Conservation (phyloP, 495 filamentous ascomycete species). For the Penicillium roqueforti region DNA sequence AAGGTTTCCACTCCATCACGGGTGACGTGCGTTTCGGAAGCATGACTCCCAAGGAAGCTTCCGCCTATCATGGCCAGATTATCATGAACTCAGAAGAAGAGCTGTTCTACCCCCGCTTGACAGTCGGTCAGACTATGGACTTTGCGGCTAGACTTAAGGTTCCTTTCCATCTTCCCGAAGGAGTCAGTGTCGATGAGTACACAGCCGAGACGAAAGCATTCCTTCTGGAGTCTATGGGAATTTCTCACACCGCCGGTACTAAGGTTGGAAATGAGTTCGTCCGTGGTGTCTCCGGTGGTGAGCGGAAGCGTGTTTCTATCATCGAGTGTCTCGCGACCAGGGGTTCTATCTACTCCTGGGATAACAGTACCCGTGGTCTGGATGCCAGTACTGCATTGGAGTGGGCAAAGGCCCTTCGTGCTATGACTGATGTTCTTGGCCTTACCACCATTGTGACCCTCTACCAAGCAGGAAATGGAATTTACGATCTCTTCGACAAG, state of each 20-base stretch:
- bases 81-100: conserved; percentile 70
- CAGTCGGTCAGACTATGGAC: conserved; percentile 65
- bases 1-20: conserved; percentile 45
- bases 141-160: conserved; percentile 52
- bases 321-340: conserved; percentile 60
- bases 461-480: conserved; percentile 59
- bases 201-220: conserved; percentile 56
- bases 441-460: conserved; percentile 47
- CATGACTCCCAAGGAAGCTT: conserved; percentile 50
- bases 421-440: conserved; percentile 44
- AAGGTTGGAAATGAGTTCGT: conserved; percentile 78
- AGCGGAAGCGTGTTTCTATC: conserved; percentile 69
- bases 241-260: conserved; percentile 72
- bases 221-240: conserved; percentile 65
- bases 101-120: conserved; percentile 63
- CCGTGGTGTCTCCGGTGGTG: conserved; percentile 77
- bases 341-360: conserved; percentile 55
- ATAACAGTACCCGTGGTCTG: conserved; percentile 58
- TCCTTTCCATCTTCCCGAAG: conserved; percentile 29
- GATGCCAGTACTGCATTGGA: conserved; percentile 59
- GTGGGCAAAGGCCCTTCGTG: conserved; percentile 45
- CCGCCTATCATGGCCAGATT: conserved; percentile 64
- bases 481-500: conserved; percentile 64
- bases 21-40: conserved; percentile 59
- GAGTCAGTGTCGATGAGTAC: conserved; percentile 41